Evolutionary conservation across 2,329 filamentous ascomycete genomes (phyloP).

Genomic region (Capronia coronata): DNA sequence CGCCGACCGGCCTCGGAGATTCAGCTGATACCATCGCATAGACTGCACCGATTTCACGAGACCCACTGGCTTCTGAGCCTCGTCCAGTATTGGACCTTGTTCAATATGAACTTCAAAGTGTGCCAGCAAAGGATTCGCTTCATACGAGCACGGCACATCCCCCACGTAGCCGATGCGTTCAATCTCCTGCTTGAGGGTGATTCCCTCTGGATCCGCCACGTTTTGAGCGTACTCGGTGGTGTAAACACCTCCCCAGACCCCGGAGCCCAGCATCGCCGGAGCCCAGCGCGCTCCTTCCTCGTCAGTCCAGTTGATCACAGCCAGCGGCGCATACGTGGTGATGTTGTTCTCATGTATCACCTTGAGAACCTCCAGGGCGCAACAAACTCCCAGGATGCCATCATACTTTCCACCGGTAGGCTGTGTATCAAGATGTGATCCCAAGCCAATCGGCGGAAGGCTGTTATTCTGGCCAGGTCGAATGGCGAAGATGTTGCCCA

Average conservation of each 20-base stretch:
- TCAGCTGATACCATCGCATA: slow-evolving; percentile 66
- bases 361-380: slow-evolving; percentile 65
- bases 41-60: slow-evolving; percentile 67
- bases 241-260: slow-evolving; percentile 26
- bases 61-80: slow-evolving; percentile 58
- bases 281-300: slow-evolving; percentile 67
- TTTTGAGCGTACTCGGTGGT: slow-evolving; percentile 6
- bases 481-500: slow-evolving; percentile 75
- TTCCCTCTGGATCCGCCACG: background rate
- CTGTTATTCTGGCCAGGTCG: slow-evolving; percentile 54
- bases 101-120: slow-evolving; percentile 84
- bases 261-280: slow-evolving; percentile 62
- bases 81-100: slow-evolving; percentile 69
- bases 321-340: slow-evolving; percentile 63
- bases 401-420: slow-evolving; percentile 62
- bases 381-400: slow-evolving; percentile 66
- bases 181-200: slow-evolving; percentile 60
- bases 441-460: slow-evolving; percentile 37
- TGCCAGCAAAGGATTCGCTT: slow-evolving; percentile 60
- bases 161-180: slow-evolving; percentile 66
- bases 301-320: slow-evolving; percentile 51
- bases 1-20: slow-evolving; percentile 58
- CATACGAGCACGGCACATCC: slow-evolving; percentile 42
- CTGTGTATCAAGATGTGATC: slow-evolving; percentile 43
- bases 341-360: slow-evolving; percentile 60